These are phyloP conservation scores for Syncephalastrum contaminatum DNA, from an alignment of 371 early-diverging fungal species.

Conservation along the genomic window DNA sequence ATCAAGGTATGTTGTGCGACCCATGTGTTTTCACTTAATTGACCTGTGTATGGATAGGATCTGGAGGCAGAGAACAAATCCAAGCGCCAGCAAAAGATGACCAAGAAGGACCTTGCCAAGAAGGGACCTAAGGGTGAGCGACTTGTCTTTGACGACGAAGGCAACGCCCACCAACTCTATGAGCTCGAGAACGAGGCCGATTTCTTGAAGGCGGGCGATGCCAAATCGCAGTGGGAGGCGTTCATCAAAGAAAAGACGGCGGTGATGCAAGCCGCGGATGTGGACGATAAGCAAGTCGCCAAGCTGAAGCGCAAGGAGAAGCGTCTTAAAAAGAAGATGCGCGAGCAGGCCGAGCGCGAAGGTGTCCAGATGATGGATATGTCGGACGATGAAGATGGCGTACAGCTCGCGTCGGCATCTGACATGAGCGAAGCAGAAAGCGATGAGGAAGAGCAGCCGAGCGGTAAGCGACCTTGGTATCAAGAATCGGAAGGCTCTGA, in stretches of 20 bases:
- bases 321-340: constrained; percentile 64
- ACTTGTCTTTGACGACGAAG: constrained; percentile 92
- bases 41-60: constrained; percentile 6
- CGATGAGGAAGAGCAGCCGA: constrained; percentile 19
- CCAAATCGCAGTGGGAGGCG: constrained; percentile 59
- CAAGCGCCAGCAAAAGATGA: constrained; percentile 68
- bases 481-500: constrained; percentile 24
- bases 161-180: constrained; percentile 75
- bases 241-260: constrained; percentile 65
- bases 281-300: constrained; percentile 66
- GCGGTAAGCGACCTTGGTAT: constrained; percentile 40
- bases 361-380: constrained; percentile 25
- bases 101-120: constrained; percentile 75
- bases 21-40: constrained; percentile 13
- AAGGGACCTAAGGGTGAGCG: constrained; percentile 67
- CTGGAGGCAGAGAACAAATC: constrained; percentile 46
- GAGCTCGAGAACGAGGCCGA: constrained; percentile 77
- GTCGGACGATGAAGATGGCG: constrained; percentile 26
- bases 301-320: constrained; percentile 75
- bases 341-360: constrained; percentile 41
- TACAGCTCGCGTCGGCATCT: constrained; percentile 12
- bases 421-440: constrained; percentile 6
- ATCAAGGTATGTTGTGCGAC: constrained; percentile 10
- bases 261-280: constrained; percentile 72
- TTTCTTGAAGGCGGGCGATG: constrained; percentile 75